Conservation (phyloP, 2,329 filamentous ascomycete genomes). For the Aurifilum marmelostoma region DNA sequence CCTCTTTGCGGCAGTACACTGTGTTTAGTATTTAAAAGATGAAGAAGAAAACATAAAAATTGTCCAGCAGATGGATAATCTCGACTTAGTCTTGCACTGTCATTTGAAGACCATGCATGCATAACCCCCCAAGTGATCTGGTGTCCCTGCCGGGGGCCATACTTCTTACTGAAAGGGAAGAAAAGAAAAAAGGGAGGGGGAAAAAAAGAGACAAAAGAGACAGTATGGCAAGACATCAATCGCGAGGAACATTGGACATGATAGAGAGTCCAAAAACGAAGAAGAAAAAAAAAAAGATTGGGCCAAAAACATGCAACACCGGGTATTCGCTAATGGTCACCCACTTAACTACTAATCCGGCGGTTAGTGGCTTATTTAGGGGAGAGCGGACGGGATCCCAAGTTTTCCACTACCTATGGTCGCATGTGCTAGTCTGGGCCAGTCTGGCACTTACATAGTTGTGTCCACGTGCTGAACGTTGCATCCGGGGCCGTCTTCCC, state of each 20-base stretch:
- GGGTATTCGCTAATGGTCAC: constrained; percentile 19
- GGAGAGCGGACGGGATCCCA: constrained; percentile 13
- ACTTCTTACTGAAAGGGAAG: background rate
- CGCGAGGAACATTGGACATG: background rate
- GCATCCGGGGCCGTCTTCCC: background rate
- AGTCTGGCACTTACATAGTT: background rate
- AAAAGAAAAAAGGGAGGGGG: rapidly evolving
- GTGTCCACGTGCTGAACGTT: background rate
- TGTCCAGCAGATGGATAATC: no score
- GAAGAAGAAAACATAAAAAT: no score
- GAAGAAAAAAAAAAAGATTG: background rate
- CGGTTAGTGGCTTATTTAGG: constrained; percentile 13
- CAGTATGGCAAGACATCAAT: background rate
- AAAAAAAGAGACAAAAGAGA: background rate
- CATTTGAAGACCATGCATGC: background rate
- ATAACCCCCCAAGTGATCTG: background rate
- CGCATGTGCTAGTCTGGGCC: background rate
- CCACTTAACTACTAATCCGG: constrained; percentile 19
- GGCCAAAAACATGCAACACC: constrained; percentile 9
- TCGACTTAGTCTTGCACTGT: background rate
- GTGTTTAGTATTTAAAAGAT: no score
- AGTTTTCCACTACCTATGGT: constrained; percentile 12
- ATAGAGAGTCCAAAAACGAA: background rate
- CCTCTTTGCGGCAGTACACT: no score
- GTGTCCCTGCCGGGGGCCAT: background rate